Conservation (phyloP, 768 basidiomycete genomes). For the Thelephora ganbajun region DNA sequence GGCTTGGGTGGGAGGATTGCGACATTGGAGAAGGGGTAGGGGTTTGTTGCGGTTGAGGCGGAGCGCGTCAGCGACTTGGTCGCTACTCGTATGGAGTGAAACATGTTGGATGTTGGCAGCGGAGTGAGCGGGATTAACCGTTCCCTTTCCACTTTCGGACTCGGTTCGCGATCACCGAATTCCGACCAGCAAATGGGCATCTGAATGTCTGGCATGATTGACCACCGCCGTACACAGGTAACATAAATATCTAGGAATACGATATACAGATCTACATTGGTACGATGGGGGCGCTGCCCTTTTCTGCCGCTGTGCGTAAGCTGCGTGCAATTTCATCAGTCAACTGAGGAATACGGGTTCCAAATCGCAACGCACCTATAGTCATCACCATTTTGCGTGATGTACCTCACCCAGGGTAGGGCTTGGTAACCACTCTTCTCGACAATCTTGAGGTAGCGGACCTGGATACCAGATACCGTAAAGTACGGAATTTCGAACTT, state of each 20-base stretch:
- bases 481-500: constrained; percentile 99
- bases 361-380: constrained; percentile 47
- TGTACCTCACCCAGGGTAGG: constrained; percentile 90
- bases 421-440: constrained; percentile 98
- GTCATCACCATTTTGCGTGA: constrained; percentile 85
- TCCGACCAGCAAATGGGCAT: too few species aligned
- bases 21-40: constrained; percentile 65
- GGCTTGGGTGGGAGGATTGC: constrained; percentile 40
- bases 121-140: too few species aligned
- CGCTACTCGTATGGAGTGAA: neutral
- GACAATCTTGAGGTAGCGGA: constrained; percentile 94
- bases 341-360: neutral
- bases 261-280: constrained; percentile 14
- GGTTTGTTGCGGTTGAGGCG: constrained; percentile 29
- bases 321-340: constrained; percentile 18
- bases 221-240: too few species aligned
- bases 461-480: constrained; percentile 94
- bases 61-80: constrained; percentile 15
- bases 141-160: too few species aligned
- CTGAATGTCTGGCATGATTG: too few species aligned
- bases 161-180: too few species aligned
- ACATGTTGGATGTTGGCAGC: too few species aligned
- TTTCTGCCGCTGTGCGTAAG: constrained; percentile 61
- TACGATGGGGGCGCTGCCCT: constrained; percentile 51
- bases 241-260: too few species aligned